Conservation (phyloP, 345 rosid genomes). For the Ailanthus altissimus region DNA sequence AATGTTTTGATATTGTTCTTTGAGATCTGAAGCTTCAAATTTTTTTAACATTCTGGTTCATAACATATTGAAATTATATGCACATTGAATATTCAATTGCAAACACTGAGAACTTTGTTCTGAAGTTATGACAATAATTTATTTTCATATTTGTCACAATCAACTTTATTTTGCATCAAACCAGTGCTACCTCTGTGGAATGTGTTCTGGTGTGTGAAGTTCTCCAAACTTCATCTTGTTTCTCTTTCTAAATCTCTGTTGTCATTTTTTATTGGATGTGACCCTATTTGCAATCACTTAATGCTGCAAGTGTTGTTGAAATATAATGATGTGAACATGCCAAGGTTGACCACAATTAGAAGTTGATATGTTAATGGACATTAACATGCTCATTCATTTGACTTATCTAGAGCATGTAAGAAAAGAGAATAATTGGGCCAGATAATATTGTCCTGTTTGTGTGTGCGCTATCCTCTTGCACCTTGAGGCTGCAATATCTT, state of each 20-base stretch:
- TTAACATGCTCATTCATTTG: background rate
- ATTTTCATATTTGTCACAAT: too few species aligned
- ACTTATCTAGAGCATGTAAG: background rate
- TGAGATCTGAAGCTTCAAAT: background rate
- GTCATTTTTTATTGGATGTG: background rate
- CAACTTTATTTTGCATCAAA: too few species aligned
- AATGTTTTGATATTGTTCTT: background rate
- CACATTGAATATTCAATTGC: background rate
- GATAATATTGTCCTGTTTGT: background rate
- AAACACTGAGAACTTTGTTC: too few species aligned
- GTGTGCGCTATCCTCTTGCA: background rate
- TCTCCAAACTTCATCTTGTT: too few species aligned
- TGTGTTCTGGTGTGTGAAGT: too few species aligned
- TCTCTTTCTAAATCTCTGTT: background rate
- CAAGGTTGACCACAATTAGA: constrained; percentile 1
- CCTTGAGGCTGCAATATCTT: background rate
- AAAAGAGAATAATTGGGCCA: background rate
- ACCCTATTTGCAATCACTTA: constrained; percentile 4
- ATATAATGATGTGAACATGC: constrained; percentile 2
- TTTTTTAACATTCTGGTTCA: background rate
- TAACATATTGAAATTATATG: background rate
- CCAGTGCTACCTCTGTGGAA: too few species aligned
- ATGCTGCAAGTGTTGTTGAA: background rate
- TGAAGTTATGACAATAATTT: too few species aligned
- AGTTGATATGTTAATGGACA: background rate